phyloP scores from a whole-genome alignment of 1,284 basidiomycete species.

The Sphaerobolus stellatus region DNA sequence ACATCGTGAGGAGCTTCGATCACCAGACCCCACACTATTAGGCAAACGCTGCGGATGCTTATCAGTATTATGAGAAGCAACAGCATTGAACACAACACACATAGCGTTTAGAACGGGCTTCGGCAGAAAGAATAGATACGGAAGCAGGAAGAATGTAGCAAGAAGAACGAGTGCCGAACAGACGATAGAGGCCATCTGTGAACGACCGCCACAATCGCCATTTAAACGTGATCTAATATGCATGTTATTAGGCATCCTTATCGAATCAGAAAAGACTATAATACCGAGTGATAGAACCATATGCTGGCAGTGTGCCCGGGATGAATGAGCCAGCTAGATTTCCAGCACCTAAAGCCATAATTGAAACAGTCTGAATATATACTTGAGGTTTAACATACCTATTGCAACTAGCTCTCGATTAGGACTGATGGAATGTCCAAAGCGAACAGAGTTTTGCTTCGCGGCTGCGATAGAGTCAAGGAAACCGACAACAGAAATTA shows the following conservation, averaged over 20 bases:
- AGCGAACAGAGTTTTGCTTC: constrained; percentile 82
- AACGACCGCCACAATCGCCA: constrained; percentile 81
- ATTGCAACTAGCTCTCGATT: constrained; percentile 90
- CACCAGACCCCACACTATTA: constrained; percentile 85
- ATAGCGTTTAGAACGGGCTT: constrained; percentile 81
- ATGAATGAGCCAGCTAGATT: constrained; percentile 81
- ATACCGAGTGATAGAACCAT: constrained; percentile 83
- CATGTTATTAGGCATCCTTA: not conserved
- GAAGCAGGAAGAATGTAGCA: constrained; percentile 85
- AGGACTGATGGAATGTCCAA: constrained; percentile 85
- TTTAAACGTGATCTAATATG: constrained; percentile 72
- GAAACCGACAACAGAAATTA: constrained; percentile 75
- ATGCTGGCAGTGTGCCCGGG: constrained; percentile 85
- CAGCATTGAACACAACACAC: constrained; percentile 39
- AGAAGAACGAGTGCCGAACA: constrained; percentile 75
- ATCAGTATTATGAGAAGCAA: not conserved
- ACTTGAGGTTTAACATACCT: constrained; percentile 23
- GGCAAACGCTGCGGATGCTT: constrained; percentile 53
- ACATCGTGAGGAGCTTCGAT: constrained; percentile 86
- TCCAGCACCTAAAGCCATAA: constrained; percentile 50
- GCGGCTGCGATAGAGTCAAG: constrained; percentile 83
- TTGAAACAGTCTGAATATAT: not conserved
- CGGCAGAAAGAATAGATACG: constrained; percentile 73
- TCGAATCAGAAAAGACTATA: constrained; percentile 10
- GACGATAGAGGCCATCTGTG: constrained; percentile 85